Base-by-base conservation (phyloP, 768 basidiomycete genomes). In the Grammothele lineata region DNA sequence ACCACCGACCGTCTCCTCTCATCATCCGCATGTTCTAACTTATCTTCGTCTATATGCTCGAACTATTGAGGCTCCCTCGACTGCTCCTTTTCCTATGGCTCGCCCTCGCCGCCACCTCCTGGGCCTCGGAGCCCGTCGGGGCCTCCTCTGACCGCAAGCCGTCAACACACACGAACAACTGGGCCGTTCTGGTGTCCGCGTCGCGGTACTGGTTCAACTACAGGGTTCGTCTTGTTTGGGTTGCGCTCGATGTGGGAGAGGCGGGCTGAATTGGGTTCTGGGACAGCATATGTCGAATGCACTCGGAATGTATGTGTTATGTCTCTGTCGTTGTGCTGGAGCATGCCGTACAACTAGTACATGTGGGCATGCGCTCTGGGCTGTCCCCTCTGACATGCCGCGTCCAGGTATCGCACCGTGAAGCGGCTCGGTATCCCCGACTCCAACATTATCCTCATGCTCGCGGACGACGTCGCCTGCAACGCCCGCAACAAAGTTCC, bases 131-230 rank as follows among this genome's bases (percentile, higher is more conserved):
- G 18, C 44, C 54, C 11, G 47, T 47, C 18, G 30, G 50, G 23
- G n/a, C n/a, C n/a, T 52, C 50, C 42, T 49, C 46, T 33, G 48
- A 40, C 7, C 25, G 49, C 23, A 43, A 47, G 21, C 44, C 37
- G 1, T 57, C 52, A 0, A 62, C 70, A 5, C 92, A 96, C 62
- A 96, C 95, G 5, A 99, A 98, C 62, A 98, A 98, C 64, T 99
- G 96, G 96, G 96, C 96, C 1, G 94, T 99, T 5, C 72, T 98
- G 27, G 94, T 98, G 4, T 94, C 89, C 58, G 77, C 96, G 1
- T 96, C 93, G 5, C 65, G 94, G 47, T 95, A 94, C 63, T 97
- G 94, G 94, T 99, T 99, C 75, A 99, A 99, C 63, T 99, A 99
- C 62, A 73, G 95, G 35, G 95, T 96, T 60, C 43, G 85, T 76